Conservation (phyloP, 73 alveolate genomes). For the Stentor roeselii region DNA sequence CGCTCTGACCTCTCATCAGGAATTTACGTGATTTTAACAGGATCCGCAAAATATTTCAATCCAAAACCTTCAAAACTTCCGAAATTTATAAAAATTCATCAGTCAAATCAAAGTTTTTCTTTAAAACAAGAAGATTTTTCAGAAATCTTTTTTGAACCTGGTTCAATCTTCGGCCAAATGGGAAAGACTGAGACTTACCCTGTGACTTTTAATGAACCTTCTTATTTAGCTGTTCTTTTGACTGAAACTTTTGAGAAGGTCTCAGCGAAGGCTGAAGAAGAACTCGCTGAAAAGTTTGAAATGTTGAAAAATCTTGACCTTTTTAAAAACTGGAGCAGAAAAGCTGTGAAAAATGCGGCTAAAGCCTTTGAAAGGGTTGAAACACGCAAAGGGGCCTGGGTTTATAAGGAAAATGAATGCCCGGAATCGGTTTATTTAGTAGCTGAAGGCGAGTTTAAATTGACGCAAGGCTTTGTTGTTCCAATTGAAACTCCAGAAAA, state of each 20-base stretch:
- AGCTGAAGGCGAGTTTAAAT: slow-evolving; percentile 11
- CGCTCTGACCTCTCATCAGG: not conserved
- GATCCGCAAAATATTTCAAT: not conserved
- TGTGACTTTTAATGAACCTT: not conserved
- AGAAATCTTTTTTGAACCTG: not conserved
- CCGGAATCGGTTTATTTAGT: not conserved
- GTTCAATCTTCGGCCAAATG: not conserved
- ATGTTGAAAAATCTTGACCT: not conserved
- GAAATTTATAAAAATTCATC: not conserved
- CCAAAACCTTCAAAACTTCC: not conserved
- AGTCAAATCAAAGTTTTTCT: not conserved
- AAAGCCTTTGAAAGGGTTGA: not conserved
- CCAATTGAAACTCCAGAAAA: not conserved
- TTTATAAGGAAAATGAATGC: not conserved
- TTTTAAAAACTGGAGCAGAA: not conserved
- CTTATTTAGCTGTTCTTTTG: not conserved
- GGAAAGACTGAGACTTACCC: not conserved
- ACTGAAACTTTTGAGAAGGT: not conserved
- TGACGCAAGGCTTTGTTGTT: not conserved
- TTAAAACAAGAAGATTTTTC: not conserved
- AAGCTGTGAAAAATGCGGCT: not conserved
- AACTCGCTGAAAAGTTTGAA: not conserved
- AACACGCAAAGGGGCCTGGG: too few relatives aligned
- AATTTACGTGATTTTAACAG: not conserved
- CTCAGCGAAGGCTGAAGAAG: not conserved